Percentiles rank a stretch among this genome's conserved stretches.
These are phyloP conservation scores for Penicillium brasilianum DNA, from an alignment of 2,329 filamentous ascomycete genomes.

Conservation along the genomic window DNA sequence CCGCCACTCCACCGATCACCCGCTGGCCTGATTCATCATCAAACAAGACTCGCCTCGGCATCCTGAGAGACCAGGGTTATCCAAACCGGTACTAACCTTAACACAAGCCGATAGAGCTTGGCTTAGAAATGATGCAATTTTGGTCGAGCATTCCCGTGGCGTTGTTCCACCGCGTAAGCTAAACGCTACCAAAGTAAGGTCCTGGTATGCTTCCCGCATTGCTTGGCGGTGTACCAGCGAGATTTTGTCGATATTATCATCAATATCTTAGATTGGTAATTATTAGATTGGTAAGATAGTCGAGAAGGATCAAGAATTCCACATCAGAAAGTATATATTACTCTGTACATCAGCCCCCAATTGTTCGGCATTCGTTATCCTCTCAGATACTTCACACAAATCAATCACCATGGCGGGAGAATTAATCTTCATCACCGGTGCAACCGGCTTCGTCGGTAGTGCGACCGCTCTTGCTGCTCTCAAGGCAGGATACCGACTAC, in stretches of 20 bases:
- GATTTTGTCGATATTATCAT: not conserved
- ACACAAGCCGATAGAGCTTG: not conserved
- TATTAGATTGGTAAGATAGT: not conserved
- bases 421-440: conserved; percentile 29
- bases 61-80: not conserved
- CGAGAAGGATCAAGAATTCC: not conserved
- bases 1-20: not conserved
- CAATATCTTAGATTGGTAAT: not conserved
- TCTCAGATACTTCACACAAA: not conserved
- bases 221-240: not conserved
- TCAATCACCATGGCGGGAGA: not conserved
- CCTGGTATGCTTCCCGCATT: not conserved
- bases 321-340: not conserved
- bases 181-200: not conserved
- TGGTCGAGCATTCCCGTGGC: not conserved
- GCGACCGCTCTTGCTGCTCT: conserved; percentile 18
- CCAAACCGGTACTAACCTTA: not conserved
- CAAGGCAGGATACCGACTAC: conserved; percentile 26
- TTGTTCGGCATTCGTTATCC: too few relatives aligned
- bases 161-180: not conserved
- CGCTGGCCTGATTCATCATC: conserved; percentile 1
- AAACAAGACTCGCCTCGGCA: not conserved
- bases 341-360: too few relatives aligned
- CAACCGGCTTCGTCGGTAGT: conserved; percentile 33
- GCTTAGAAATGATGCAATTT: not conserved